Conservation (phyloP, 23 red algal species). For the Agarophyton chilense region DNA sequence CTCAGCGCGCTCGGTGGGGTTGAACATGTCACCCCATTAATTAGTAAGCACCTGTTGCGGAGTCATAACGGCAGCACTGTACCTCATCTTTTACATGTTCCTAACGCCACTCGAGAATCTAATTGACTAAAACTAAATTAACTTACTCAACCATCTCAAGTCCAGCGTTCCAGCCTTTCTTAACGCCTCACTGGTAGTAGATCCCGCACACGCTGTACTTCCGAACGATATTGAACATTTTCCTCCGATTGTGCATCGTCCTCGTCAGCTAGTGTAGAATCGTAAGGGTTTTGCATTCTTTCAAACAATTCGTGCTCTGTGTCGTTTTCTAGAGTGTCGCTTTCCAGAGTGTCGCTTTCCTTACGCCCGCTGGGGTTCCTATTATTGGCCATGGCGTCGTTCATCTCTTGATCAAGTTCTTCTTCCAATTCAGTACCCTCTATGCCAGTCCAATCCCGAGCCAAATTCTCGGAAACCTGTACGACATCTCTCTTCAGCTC, state of each 20-base stretch:
- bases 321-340: neutral
- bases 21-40: no score
- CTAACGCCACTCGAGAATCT: no score
- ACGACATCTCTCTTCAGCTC: neutral
- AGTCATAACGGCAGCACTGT: no score
- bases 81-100: no score
- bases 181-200: neutral
- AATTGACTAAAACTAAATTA: no score
- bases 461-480: neutral
- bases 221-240: neutral
- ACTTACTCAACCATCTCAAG: no score
- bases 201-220: slow-evolving; percentile 10
- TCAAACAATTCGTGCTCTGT: neutral
- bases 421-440: slow-evolving; percentile 26
- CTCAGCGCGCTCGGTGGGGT: no score
- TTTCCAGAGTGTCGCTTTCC: neutral
- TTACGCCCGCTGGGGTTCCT: no score
- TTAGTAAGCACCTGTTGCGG: no score
- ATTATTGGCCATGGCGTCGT: neutral
- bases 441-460: neutral
- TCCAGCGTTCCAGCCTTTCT: no score
- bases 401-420: slow-evolving; percentile 13
- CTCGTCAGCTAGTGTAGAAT: neutral
- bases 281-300: neutral
- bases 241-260: neutral